Evolutionary conservation across 2,329 filamentous ascomycete species (phyloP), one percentile per base, ranked within the genome.

Genomic region (Paraphaeosphaeria sporulosa): DNA sequence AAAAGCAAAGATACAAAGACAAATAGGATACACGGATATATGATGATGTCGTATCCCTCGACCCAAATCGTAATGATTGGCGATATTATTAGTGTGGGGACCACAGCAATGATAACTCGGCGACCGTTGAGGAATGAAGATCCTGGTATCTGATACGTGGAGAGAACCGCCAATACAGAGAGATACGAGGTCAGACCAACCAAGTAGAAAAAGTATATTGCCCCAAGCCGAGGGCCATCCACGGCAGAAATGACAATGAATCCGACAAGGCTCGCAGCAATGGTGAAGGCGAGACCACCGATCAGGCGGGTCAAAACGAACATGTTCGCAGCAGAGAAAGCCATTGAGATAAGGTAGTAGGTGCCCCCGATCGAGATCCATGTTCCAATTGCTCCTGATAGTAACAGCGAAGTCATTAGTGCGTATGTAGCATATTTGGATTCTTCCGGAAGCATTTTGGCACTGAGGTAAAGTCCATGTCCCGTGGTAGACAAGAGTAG

Each of bases 341-440:
- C 83, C 82, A 85, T 84, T 0, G 82, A 84, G 43, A 83, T 79
- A 6, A 89, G 80, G 64, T 89, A 89, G 71, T 88, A 89, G 34
- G 85, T 86, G 1, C 87, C 87, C 30, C 85, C 85, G 58, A 85
- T 86, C 7, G 85, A 85, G 43, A 89, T 87, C 86, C 86, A 89
- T 7, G 86, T 87, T 25, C 86, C 86, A 49, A 88, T 84, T 6
- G 84, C 87, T 43, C 86, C 86, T 8, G 85, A 87, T 25, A 89
- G 76, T 13, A 89, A 74, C 8, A 89, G 77, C 2, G 86, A 84
- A 13, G 86, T 83, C 79, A 89, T 83, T 43, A 89, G 72, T 1
- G 85, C 87, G 53, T 83, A 81, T 0, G 86, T 87, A 1, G 86
- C 86, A 64, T 82, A 83, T 32, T 83, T 78, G 60, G 84, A 80